Percentiles rank a stretch among this genome's conserved stretches.
These are phyloP conservation scores for Ballota nigra DNA, from an alignment of 257 asterid genomes.

Conservation along the genomic window DNA sequence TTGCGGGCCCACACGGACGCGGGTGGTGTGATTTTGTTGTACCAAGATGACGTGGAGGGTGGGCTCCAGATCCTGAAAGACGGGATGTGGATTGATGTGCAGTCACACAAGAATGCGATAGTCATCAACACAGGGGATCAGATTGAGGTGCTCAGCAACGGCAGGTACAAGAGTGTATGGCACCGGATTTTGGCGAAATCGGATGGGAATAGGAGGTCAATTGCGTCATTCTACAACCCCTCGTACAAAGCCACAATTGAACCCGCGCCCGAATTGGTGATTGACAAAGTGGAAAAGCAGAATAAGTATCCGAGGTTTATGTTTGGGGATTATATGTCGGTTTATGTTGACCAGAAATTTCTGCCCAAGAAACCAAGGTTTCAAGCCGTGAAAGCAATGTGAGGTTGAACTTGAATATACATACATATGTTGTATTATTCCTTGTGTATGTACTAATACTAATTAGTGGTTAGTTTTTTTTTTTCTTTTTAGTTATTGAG, in stretches of 20 bases:
- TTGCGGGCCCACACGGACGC: conserved; percentile 77
- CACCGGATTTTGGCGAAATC: conserved; percentile 60
- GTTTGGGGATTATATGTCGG: conserved; percentile 79
- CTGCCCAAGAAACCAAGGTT: conserved; percentile 79
- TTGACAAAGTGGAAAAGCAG: conserved; percentile 12
- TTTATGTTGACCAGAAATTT: conserved; percentile 72
- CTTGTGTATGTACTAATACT: neutral
- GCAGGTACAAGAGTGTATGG: conserved; percentile 85
- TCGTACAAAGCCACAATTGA: conserved; percentile 61
- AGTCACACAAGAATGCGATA: conserved; percentile 50
- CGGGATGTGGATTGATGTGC: conserved; percentile 61
- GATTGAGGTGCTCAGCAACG: conserved; percentile 71
- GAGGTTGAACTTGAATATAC: neutral
- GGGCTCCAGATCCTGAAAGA: conserved; percentile 67
- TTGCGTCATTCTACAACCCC: conserved; percentile 87
- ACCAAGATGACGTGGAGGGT: conserved; percentile 60
- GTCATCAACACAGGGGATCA: conserved; percentile 76
- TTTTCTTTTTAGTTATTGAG: no score
- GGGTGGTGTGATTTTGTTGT: conserved; percentile 62
- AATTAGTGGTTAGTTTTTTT: neutral
- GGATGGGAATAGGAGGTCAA: conserved; percentile 70
- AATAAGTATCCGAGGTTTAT: conserved; percentile 58
- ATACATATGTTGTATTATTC: no score
- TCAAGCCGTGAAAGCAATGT: conserved; percentile 62
- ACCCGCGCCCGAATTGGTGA: conserved; percentile 47